phyloP scores from a whole-genome alignment of 1,284 basidiomycete genomes.

The Kwoniella shivajii region DNA sequence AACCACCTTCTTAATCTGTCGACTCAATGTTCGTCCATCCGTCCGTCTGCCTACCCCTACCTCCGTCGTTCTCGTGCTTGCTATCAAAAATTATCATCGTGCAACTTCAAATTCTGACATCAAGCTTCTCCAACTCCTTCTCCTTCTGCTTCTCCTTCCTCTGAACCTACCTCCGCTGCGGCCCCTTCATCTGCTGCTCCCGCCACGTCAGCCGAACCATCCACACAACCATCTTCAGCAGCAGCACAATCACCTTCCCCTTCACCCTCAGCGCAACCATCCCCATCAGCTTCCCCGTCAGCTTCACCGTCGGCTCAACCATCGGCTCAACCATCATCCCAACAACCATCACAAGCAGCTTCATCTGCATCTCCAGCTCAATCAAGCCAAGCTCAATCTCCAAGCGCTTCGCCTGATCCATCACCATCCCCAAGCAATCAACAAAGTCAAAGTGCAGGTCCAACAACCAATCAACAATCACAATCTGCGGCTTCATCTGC shows the following conservation, averaged over 20 bases:
- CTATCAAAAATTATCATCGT: background rate
- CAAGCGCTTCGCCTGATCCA: conserved; percentile 1
- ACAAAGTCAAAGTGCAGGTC: conserved; percentile 4
- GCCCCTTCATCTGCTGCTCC: conserved; percentile 17
- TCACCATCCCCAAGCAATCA: background rate
- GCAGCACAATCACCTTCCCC: background rate
- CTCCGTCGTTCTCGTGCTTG: background rate
- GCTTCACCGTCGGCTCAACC: conserved; percentile 13
- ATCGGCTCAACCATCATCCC: conserved; percentile 6
- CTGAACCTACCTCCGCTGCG: conserved; percentile 16
- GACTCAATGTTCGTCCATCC: background rate
- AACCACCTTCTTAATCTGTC: too few species aligned
- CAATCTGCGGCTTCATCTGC: background rate
- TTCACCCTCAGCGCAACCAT: background rate
- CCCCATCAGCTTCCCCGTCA: conserved; percentile 9
- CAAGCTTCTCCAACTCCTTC: conserved; percentile 1
- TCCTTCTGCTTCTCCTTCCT: conserved; percentile 8
- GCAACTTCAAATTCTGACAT: conserved; percentile 1
- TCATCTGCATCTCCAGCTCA: conserved; percentile 4
- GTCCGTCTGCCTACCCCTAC: background rate
- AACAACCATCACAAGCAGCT: background rate
- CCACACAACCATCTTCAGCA: background rate
- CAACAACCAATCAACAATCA: conserved; percentile 3
- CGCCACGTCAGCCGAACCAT: conserved; percentile 5
- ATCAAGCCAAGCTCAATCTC: background rate